Conservation (phyloP, 2,329 filamentous ascomycete genomes). For the Aureobasidium zeae region DNA sequence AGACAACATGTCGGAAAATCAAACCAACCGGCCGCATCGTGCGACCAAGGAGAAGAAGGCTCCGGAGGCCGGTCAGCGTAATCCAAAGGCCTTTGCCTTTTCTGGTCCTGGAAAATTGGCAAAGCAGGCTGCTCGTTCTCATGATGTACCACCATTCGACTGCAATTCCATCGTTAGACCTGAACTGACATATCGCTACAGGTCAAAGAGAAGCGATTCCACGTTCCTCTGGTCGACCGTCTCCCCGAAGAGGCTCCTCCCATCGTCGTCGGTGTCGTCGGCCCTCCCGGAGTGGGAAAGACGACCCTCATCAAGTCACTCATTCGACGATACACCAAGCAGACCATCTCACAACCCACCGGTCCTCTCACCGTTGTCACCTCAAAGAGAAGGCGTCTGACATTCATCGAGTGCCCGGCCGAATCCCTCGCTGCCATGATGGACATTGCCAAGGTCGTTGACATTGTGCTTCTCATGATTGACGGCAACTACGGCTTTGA, state of each 20-base stretch:
- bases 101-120: slow-evolving; percentile 71
- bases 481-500: slow-evolving; percentile 98
- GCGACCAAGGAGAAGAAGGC: slow-evolving; percentile 85
- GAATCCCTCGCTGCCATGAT: slow-evolving; percentile 93
- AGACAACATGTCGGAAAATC: slow-evolving; percentile 42
- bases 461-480: slow-evolving; percentile 96
- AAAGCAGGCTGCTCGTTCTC: slow-evolving; percentile 62
- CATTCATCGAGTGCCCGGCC: slow-evolving; percentile 92
- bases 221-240: slow-evolving; percentile 93
- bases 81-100: slow-evolving; percentile 86
- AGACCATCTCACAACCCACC: slow-evolving; percentile 79
- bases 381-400: slow-evolving; percentile 87
- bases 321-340: slow-evolving; percentile 89
- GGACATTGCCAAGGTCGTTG: slow-evolving; percentile 91
- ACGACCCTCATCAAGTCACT: slow-evolving; percentile 92
- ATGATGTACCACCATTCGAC: slow-evolving; percentile 47
- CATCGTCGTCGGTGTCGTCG: slow-evolving; percentile 85
- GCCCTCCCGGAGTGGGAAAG: slow-evolving; percentile 88
- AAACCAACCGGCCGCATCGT: slow-evolving; percentile 76
- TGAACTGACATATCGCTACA: slow-evolving; percentile 31
- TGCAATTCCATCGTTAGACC: background rate
- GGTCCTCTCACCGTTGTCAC: slow-evolving; percentile 94
- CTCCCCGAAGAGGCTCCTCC: slow-evolving; percentile 92
- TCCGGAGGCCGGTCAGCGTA: slow-evolving; percentile 50
- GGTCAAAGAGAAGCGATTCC: slow-evolving; percentile 91